Evolutionary conservation across 192 early-diverging fungal genomes (phyloP).

Genomic region (Linnemannia hyalina): DNA sequence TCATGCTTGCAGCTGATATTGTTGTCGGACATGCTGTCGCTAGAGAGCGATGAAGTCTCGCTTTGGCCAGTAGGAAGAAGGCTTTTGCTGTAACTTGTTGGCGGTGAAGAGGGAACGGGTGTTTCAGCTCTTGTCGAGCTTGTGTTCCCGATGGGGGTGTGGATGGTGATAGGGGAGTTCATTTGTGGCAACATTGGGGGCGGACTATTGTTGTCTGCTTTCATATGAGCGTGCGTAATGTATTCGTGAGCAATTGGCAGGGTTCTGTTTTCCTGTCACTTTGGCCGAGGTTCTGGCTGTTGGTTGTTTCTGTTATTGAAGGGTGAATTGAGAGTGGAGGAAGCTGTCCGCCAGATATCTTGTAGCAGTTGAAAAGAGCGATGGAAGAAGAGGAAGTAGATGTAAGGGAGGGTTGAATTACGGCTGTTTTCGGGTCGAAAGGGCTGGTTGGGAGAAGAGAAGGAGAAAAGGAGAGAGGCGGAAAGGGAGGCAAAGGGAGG

Average conservation of each 20-base stretch:
- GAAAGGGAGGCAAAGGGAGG: not conserved
- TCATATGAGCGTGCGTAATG: constrained; percentile 1
- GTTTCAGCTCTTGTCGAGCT: not conserved
- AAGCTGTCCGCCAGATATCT: too few species aligned
- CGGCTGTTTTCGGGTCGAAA: not conserved
- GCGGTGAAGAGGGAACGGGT: not conserved
- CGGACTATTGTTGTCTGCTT: not conserved
- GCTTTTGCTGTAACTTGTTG: not conserved
- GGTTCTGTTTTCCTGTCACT: not conserved
- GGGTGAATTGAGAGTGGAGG: not conserved
- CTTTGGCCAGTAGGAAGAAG: not conserved
- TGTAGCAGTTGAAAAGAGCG: not conserved
- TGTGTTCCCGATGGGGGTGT: not conserved
- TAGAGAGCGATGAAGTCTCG: not conserved
- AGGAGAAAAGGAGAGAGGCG: not conserved
- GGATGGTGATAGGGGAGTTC: not conserved
- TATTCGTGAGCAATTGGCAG: not conserved
- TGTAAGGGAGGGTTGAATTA: not conserved
- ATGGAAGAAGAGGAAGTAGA: not conserved
- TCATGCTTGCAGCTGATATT: constrained; percentile 30
- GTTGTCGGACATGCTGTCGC: not conserved
- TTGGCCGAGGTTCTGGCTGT: not conserved
- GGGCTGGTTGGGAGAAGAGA: not conserved
- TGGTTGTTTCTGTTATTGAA: not conserved
- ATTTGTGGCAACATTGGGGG: not conserved